A percentile compares a stretch with the other conserved stretches of the same genome.
phyloP scores from a whole-genome alignment of 306 rosid genomes.

The Acmispon strigosus region DNA sequence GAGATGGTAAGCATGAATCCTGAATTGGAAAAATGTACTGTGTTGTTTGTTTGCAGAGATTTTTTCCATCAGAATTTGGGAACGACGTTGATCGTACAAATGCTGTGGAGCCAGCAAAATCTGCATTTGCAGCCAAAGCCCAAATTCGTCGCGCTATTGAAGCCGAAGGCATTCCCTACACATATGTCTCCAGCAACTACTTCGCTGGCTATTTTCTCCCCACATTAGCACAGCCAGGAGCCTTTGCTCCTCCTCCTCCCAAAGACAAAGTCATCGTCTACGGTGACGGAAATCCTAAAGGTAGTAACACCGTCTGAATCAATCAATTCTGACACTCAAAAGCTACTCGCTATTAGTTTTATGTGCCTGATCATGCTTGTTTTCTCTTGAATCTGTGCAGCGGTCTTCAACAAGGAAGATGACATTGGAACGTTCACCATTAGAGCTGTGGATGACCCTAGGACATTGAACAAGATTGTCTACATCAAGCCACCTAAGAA shows the following conservation, averaged over 20 bases:
- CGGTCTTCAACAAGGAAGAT: slow-evolving; percentile 66
- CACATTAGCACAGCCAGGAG: slow-evolving; percentile 63
- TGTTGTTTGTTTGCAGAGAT: slow-evolving; percentile 45
- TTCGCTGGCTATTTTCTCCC: slow-evolving; percentile 75
- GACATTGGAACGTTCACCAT: slow-evolving; percentile 81
- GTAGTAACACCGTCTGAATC: too few relatives aligned
- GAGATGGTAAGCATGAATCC: too few relatives aligned
- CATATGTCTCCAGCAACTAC: slow-evolving; percentile 55
- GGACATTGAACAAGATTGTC: slow-evolving; percentile 72
- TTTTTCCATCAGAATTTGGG: slow-evolving; percentile 89
- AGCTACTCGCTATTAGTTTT: too few relatives aligned
- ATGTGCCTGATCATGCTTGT: too few relatives aligned
- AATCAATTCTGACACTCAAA: too few relatives aligned
- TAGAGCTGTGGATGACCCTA: slow-evolving; percentile 82
- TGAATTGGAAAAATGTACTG: too few relatives aligned
- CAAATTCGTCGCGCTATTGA: slow-evolving; percentile 60
- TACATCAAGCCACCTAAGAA: slow-evolving; percentile 69
- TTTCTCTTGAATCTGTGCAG: slow-evolving; percentile 25
- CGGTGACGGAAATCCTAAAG: slow-evolving; percentile 76
- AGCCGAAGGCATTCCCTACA: slow-evolving; percentile 69
- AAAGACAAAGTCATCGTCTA: slow-evolving; percentile 58
- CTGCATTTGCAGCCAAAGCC: slow-evolving; percentile 45
- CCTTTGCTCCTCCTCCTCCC: slow-evolving; percentile 72
- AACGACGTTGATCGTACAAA: slow-evolving; percentile 70
- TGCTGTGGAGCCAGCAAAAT: slow-evolving; percentile 91